These are phyloP conservation scores for Capronia americana DNA, from an alignment of 2,329 filamentous ascomycete genomes.

Conservation along the genomic window DNA sequence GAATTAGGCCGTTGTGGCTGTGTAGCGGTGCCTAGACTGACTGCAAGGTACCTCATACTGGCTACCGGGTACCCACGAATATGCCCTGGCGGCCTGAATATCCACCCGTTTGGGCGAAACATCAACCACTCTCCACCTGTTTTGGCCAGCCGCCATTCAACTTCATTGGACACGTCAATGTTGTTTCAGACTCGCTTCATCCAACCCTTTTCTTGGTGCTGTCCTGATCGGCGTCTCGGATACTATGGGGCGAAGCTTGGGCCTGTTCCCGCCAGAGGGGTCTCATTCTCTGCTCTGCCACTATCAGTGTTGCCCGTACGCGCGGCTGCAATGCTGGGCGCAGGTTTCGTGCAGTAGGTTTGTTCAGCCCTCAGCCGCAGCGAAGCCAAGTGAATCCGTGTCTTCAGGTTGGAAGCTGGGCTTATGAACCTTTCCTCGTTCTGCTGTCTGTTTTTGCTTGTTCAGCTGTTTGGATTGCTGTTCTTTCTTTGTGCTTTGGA, in stretches of 20 bases:
- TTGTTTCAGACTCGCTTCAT: constrained; percentile 21
- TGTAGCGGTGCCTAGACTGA: not conserved
- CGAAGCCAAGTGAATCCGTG: not conserved
- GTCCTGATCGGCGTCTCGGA: constrained; percentile 4
- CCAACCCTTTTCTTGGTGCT: not conserved
- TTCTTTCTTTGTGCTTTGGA: constrained; percentile 1
- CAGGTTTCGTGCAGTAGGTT: constrained; percentile 11
- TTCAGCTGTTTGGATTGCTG: constrained; percentile 1
- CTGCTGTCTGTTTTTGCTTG: not conserved
- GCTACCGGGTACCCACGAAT: too few relatives aligned
- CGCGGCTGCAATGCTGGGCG: constrained; percentile 19
- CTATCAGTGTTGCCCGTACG: constrained; percentile 5
- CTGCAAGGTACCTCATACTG: too few relatives aligned
- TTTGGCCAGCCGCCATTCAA: constrained; percentile 1
- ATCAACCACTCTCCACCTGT: constrained; percentile 16
- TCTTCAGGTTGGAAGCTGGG: constrained; percentile 15
- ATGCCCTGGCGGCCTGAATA: not conserved
- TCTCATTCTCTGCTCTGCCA: constrained; percentile 6
- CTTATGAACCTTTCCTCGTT: constrained; percentile 6
- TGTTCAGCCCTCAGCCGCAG: constrained; percentile 14
- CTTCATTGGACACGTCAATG: constrained; percentile 12
- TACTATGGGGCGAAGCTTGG: constrained; percentile 11
- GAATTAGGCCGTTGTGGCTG: not conserved
- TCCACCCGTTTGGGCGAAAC: constrained; percentile 10
- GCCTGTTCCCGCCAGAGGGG: not conserved